Evolutionary conservation across 805 yeast genomes (phyloP).

Genomic region (Ascoidea rubescens): DNA sequence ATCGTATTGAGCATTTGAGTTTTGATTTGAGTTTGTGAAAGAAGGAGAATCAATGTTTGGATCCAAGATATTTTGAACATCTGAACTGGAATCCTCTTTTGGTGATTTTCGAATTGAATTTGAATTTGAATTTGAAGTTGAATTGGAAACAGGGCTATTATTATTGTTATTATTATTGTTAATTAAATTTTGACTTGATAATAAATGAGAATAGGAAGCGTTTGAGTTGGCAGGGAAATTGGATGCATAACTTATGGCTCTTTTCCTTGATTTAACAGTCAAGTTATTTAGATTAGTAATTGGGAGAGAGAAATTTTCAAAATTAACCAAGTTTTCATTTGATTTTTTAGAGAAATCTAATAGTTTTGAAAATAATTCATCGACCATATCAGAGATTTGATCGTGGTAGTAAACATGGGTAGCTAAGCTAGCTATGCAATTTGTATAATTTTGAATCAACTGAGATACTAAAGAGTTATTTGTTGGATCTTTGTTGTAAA

Average conservation of each 20-base stretch:
- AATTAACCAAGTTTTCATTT: neutral
- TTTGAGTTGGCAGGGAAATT: neutral
- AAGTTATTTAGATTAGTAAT: neutral
- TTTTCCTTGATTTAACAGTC: neutral
- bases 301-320: neutral
- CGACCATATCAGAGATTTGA: slow-evolving; percentile 71
- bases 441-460: slow-evolving; percentile 31
- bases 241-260: slow-evolving; percentile 6
- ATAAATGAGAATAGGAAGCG: neutral
- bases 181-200: neutral
- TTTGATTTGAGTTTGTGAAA: too few species aligned
- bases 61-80: too few species aligned
- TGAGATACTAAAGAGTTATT: slow-evolving; percentile 13
- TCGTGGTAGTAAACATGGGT: slow-evolving; percentile 75
- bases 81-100: too few species aligned
- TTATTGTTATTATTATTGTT: too few species aligned
- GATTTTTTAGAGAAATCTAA: slow-evolving; percentile 8
- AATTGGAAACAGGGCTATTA: neutral
- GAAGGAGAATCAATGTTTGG: too few species aligned
- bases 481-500: slow-evolving; percentile 1
- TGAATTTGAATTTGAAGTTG: neutral
- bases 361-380: slow-evolving; percentile 36
- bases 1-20: neutral
- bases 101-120: too few species aligned
- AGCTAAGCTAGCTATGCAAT: slow-evolving; percentile 55